Base-by-base conservation (phyloP, 1,284 basidiomycete genomes). In the Coniferiporia sulphurascens region DNA sequence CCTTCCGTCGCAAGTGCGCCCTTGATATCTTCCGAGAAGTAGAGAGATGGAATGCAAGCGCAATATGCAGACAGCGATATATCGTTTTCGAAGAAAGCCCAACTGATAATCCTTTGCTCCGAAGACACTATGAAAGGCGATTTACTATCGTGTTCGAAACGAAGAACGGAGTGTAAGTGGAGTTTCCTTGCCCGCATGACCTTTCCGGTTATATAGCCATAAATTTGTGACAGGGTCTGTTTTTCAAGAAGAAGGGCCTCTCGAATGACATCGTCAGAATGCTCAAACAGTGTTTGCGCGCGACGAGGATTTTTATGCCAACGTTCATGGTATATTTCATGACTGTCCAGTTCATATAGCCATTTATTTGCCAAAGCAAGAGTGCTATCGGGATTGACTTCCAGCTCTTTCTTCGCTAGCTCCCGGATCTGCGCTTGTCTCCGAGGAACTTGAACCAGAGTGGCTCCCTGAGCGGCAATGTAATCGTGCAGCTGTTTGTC, bases 171-270 rank as follows among this genome's bases (percentile, higher is more conserved):
- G 48, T 76, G 72, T n/a, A 87, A 70, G 68, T 92, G 87, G 1
- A 91, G 71, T 60, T 81, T 76, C 38, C 82, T 81, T 10, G 83
- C 80, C 45, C 90, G 80, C 8, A 82, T 72, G 36, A 79, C 78
- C 66, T 82, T 86, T 10, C 84, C 88, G 21, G 81, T 74, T 49
- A 87, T 78, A 67, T 81, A 89, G 13, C 89, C 89, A 67, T 87
- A 87, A 36, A 80, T 62, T 64, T 92, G 89, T 5, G 81, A 78
- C 15, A 86, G 65, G 0, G 86, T 87, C 53, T 81, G 81, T 55
- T 80, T 78, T 67, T 91, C 87, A 0, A 80, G 77, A 8, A 89
- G 71, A 56, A 90, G 74, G n/a, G 81, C 76, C 12, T 83, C 79
- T 41, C 80, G 79, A 49, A 87, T 77, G 2, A 74, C 77, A 9